Base-by-base conservation (phyloP, 2,329 filamentous ascomycete species). In the Lecanoromycetidae sp. region DNA sequence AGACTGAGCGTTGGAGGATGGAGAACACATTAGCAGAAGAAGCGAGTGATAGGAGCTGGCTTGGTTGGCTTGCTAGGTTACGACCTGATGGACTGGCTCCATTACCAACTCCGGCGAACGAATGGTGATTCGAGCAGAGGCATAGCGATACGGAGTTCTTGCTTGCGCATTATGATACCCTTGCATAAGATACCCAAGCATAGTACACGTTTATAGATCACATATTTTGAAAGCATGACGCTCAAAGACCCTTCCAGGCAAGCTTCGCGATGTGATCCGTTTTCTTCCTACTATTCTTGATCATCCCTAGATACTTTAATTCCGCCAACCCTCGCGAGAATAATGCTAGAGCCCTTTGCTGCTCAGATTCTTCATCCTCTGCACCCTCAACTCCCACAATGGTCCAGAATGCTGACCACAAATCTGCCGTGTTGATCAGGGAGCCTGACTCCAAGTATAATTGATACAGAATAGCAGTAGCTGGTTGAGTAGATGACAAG, bases 211-310 rank as follows among this genome's bases (percentile, higher is more conserved):
- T 13, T 23, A 35, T 43, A 22, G 33, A 40, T 23, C 22, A 29
- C 10, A 12, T 7, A 9, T 3, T 17, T 40, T 30, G n/a, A 17
- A 20, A 32, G 27, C 22, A 13, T n/a, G 17, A 30, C 20, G 20
- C 12, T 65, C 58, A 79, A 52, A 91, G 68, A 57, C 90, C 91
- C 61, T 84, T 87, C 79, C 81, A 85, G 43, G 72, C 68, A 29
- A 87, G 72, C 69, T 95, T 96, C 32, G 86, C 81, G 56, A 96
- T 70, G 65, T 96, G 90, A 61, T 96, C 91, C 20, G 80, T 78
- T 71, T 94, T 94, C 71, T 88, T 94, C 66, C 82, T 84, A 59
- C 83, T 96, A 52, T 76, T 74, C 68, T 91, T 95, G 52, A 96
- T 75, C 65, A 95, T 82, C 6, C 91, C 91, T 58, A 98, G 71